Conservation (phyloP, 2,329 filamentous ascomycete species). For the Calonectria multiphialidica region DNA sequence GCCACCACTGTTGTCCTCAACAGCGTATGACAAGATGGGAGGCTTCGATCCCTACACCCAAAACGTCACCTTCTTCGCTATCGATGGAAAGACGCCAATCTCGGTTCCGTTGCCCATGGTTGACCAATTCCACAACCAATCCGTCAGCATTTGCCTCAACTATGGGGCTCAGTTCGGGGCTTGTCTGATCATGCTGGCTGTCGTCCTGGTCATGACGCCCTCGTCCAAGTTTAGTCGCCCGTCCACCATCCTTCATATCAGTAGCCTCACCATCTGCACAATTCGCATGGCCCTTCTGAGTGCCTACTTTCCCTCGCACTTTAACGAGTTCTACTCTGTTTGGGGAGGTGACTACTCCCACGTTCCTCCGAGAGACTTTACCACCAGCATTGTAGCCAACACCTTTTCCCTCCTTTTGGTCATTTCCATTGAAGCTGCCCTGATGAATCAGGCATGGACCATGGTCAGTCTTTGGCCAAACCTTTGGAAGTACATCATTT, state of each 20-base stretch:
- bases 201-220: slow-evolving; percentile 76
- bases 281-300: slow-evolving; percentile 69
- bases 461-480: slow-evolving; percentile 63
- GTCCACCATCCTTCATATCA: slow-evolving; percentile 75
- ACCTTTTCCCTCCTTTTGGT: slow-evolving; percentile 58
- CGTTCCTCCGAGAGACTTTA: slow-evolving; percentile 56
- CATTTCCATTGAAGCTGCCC: slow-evolving; percentile 58
- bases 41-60: slow-evolving; percentile 52
- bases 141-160: slow-evolving; percentile 64
- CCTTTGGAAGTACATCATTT: slow-evolving; percentile 47
- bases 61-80: slow-evolving; percentile 48
- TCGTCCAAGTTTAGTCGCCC: slow-evolving; percentile 72
- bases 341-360: slow-evolving; percentile 66
- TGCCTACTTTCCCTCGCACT: slow-evolving; percentile 71
- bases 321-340: slow-evolving; percentile 71
- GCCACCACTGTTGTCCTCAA: background rate
- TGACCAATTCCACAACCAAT: slow-evolving; percentile 47
- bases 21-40: slow-evolving; percentile 32
- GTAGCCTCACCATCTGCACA: slow-evolving; percentile 70
- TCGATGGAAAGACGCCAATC: slow-evolving; percentile 48
- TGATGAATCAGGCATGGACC: slow-evolving; percentile 65
- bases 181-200: slow-evolving; percentile 72
- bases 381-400: slow-evolving; percentile 53
- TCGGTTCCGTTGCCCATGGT: slow-evolving; percentile 48
- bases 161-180: slow-evolving; percentile 80